Conservation (phyloP, 352 stramenopile species). For the Phytophthora multivora region DNA sequence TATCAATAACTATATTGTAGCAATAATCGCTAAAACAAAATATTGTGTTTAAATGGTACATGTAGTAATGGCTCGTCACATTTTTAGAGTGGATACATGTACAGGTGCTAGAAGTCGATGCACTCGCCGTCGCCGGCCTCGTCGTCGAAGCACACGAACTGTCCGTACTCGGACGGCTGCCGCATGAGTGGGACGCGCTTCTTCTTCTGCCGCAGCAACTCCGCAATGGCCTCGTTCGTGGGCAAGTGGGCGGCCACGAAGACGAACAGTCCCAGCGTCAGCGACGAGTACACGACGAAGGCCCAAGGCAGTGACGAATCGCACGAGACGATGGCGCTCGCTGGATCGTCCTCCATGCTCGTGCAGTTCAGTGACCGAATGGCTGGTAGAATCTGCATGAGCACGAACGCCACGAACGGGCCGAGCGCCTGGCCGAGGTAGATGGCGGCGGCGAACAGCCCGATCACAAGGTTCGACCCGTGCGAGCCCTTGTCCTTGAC, state of each 20-base stretch:
- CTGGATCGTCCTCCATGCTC: conserved; percentile 4
- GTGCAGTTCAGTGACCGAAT: conserved; percentile 50
- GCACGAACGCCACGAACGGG: conserved; percentile 54
- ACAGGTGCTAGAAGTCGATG: conserved; percentile 27
- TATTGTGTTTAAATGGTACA: background rate
- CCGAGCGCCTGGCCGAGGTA: conserved; percentile 71
- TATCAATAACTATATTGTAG: no score
- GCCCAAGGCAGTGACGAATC: conserved; percentile 67
- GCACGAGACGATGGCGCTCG: conserved; percentile 32
- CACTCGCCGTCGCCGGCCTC: conserved; percentile 41
- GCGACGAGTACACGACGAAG: conserved; percentile 56
- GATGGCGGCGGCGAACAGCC: conserved; percentile 68
- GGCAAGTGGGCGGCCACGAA: conserved; percentile 34
- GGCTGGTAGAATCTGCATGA: conserved; percentile 55
- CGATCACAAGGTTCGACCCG: conserved; percentile 67
- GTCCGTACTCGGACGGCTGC: conserved; percentile 73
- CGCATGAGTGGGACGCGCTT: conserved; percentile 53
- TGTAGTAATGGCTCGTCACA: conserved; percentile 1
- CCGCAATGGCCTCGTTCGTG: conserved; percentile 40
- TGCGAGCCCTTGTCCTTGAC: conserved; percentile 41
- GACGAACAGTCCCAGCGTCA: conserved; percentile 39
- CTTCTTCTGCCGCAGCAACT: conserved; percentile 40
- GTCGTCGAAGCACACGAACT: conserved; percentile 80
- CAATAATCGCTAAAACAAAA: no score
- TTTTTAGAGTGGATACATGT: no score